These are phyloP conservation scores for Sporothrix sp. DNA, from an alignment of 2,329 filamentous ascomycete genomes.

Conservation along the genomic window DNA sequence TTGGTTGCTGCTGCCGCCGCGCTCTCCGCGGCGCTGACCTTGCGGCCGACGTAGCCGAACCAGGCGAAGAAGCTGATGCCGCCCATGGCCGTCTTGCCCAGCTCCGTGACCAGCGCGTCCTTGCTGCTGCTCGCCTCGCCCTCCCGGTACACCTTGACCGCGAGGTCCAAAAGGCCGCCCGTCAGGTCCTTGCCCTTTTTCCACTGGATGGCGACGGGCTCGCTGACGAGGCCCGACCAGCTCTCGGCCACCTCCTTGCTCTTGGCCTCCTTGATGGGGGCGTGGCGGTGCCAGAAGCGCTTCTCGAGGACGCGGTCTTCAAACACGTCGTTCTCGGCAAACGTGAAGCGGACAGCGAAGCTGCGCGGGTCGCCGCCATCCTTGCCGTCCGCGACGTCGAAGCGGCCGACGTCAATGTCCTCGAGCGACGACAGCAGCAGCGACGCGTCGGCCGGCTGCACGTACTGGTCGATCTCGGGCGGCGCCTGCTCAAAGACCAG, in stretches of 20 bases:
- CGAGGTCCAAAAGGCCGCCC: slow-evolving; percentile 65
- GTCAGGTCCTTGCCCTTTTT: slow-evolving; percentile 80
- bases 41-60: slow-evolving; percentile 69
- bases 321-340: slow-evolving; percentile 74
- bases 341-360: slow-evolving; percentile 67
- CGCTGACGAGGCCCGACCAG: slow-evolving; percentile 71
- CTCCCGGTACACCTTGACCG: slow-evolving; percentile 58
- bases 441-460: slow-evolving; percentile 69
- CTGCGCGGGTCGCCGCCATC: slow-evolving; percentile 66
- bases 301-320: slow-evolving; percentile 71
- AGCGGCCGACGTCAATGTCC: slow-evolving; percentile 63
- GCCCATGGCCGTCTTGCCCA: slow-evolving; percentile 51
- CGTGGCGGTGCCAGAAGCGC: slow-evolving; percentile 71
- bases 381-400: slow-evolving; percentile 53
- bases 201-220: slow-evolving; percentile 83
- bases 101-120: slow-evolving; percentile 40
- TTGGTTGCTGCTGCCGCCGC: slow-evolving; percentile 51
- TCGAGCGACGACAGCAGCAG: slow-evolving; percentile 61
- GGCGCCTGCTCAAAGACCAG: slow-evolving; percentile 83
- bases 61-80: slow-evolving; percentile 77
- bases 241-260: slow-evolving; percentile 19
- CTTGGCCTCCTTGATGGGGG: neutral
- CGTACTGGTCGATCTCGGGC: slow-evolving; percentile 75
- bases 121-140: slow-evolving; percentile 23
- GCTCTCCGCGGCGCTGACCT: slow-evolving; percentile 64